Evolutionary conservation across 2,329 filamentous ascomycete genomes (phyloP).

Genomic region (Colletotrichum limetticola): DNA sequence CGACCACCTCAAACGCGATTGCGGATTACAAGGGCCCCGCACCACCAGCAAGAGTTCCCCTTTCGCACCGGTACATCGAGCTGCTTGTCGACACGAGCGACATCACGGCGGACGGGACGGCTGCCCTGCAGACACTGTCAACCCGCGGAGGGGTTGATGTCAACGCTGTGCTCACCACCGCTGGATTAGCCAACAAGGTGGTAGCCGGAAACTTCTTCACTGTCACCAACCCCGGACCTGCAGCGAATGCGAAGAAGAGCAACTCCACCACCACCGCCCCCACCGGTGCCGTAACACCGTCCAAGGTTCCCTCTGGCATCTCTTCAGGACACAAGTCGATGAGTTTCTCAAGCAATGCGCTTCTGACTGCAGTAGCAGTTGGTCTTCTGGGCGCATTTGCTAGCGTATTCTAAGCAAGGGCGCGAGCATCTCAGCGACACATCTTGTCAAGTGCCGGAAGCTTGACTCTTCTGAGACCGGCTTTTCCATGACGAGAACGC

Average conservation of each 20-base stretch:
- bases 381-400: background rate
- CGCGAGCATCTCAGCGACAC: too few relatives aligned
- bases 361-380: background rate
- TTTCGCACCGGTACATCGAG: constrained; percentile 51
- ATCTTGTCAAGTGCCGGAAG: background rate
- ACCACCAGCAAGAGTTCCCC: constrained; percentile 48
- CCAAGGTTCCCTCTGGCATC: background rate
- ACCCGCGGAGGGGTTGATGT: constrained; percentile 45
- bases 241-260: background rate
- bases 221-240: constrained; percentile 47
- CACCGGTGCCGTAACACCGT: background rate
- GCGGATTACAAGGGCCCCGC: constrained; percentile 46
- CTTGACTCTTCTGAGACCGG: background rate
- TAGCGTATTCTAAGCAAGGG: background rate
- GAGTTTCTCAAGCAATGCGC: background rate
- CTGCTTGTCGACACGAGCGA: constrained; percentile 50
- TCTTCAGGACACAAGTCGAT: background rate
- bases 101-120: constrained; percentile 37
- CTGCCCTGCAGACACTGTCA: constrained; percentile 41
- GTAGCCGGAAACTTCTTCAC: constrained; percentile 52
- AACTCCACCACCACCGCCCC: background rate
- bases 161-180: constrained; percentile 41
- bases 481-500: background rate
- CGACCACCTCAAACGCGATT: constrained; percentile 26
- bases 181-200: constrained; percentile 44